Percentiles rank a stretch among this genome's conserved stretches.
phyloP scores from a whole-genome alignment of 805 yeast species.

The Cyberlindnera bimundalis region DNA sequence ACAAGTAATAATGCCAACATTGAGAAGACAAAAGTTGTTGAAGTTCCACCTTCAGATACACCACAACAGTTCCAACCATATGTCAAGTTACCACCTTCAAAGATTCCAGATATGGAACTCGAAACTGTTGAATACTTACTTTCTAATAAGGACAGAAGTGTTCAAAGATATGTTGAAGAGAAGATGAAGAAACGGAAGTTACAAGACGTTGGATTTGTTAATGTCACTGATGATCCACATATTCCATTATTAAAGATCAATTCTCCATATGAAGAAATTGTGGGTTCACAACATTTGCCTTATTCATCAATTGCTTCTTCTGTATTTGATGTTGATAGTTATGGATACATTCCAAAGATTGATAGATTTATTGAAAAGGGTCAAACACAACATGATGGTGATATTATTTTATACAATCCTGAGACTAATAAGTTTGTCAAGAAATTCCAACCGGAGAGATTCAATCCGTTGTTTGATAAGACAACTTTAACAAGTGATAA shows the following conservation, averaged over 20 bases:
- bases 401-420: constrained; percentile 27
- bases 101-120: constrained; percentile 89
- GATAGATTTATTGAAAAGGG: constrained; percentile 26
- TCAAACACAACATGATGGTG: constrained; percentile 28
- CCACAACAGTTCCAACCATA: constrained; percentile 57
- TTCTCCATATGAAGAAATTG: constrained; percentile 42
- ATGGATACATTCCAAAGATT: constrained; percentile 41
- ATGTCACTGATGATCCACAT: constrained; percentile 81
- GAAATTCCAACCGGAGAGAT: constrained; percentile 32
- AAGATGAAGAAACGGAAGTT: constrained; percentile 68
- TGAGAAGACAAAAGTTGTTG: constrained; percentile 16
- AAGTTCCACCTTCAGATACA: constrained; percentile 19
- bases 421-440: constrained; percentile 24
- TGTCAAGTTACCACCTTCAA: constrained; percentile 83
- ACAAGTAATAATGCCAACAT: constrained; percentile 15
- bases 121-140: constrained; percentile 76
- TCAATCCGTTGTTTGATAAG: constrained; percentile 34
- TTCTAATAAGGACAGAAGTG: constrained; percentile 70
- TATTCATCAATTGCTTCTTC: constrained; percentile 76
- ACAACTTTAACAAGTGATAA: constrained; percentile 36
- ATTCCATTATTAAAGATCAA: constrained; percentile 76
- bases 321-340: constrained; percentile 59
- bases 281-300: constrained; percentile 65
- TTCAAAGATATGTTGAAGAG: constrained; percentile 81
- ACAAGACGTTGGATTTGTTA: constrained; percentile 68